Base-by-base conservation (phyloP, 2,329 filamentous ascomycete species). In the Pseudogymnoascus sp. region DNA sequence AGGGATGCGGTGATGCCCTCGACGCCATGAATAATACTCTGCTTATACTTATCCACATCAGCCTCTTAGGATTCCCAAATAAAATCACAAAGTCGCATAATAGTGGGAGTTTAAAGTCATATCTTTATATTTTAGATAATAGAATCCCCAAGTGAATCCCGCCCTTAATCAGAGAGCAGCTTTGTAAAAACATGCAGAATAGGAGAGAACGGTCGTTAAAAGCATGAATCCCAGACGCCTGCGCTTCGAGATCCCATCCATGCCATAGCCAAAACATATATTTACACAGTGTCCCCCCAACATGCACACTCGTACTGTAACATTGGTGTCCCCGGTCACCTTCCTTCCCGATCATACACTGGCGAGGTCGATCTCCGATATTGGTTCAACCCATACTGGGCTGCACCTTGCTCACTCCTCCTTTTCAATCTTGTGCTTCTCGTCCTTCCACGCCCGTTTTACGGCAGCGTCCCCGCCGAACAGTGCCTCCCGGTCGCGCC, bases 401-500 rank as follows among this genome's bases (percentile, higher is more conserved):
- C n/a, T 23, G 31, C 13, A 31, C 31, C 56, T 7, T 38, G 35
- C 59, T 40, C 59, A 60, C 33, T 26, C 26, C 15, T 60, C n/a
- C 59, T 56, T 56, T 19, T 56, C 35, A 60, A 40, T 3, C 1
- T 26, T 17, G 15, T 40, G 59, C n/a, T 60, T 42, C 13, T 60
- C 38, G n/a, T 60, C 59, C 15, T 42, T 40, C 38, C 59, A 60
- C 9, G 38, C n/a, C 1, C 59, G 38, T 26, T 60, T 60, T 1
- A 60, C 38, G 1, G 59, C 19, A 5, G 33, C 31, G 9, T 60
- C 59, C 2, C 35, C 35, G 21, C 35, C 60, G 23, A 44, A 31
- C n/a, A 56, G 11, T 26, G 42, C 63, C 61, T 73, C 69, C 61
- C 82, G 78, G 70, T 89, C 87, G 68, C 79, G 77, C 61, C 85